These are phyloP conservation scores for Diutina pseudorugosa DNA, from an alignment of 1,139 yeast genomes.

Conservation along the genomic window DNA sequence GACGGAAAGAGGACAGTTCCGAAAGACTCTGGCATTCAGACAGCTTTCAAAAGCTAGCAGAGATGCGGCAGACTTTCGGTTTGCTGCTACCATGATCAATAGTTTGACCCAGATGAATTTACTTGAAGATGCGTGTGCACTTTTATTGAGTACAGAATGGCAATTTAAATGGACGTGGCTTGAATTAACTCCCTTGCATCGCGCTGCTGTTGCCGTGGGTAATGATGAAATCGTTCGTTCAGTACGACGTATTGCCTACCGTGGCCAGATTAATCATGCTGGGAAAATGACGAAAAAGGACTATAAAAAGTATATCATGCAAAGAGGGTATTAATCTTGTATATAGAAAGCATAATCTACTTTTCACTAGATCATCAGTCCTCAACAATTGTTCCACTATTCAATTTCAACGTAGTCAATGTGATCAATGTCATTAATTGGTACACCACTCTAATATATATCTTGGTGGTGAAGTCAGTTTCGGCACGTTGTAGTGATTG, in stretches of 20 bases:
- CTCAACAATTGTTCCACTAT: too few relatives aligned
- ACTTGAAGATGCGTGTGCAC: slow-evolving; percentile 57
- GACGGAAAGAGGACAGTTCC: slow-evolving; percentile 65
- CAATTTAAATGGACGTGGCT: slow-evolving; percentile 65
- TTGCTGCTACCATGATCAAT: slow-evolving; percentile 54
- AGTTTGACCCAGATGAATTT: slow-evolving; percentile 39
- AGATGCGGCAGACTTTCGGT: slow-evolving; percentile 46
- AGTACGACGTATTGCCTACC: slow-evolving; percentile 19
- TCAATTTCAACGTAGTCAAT: too few relatives aligned
- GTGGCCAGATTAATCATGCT: slow-evolving; percentile 10
- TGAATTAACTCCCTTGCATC: slow-evolving; percentile 35
- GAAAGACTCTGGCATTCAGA: slow-evolving; percentile 43
- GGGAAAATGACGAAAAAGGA: neutral
- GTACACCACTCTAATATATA: too few relatives aligned
- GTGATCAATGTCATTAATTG: too few relatives aligned
- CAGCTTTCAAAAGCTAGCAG: slow-evolving; percentile 24
- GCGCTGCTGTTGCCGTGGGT: slow-evolving; percentile 39
- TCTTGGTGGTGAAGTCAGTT: too few relatives aligned
- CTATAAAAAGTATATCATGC: neutral
- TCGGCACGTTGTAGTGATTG: too few relatives aligned
- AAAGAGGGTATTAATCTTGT: neutral
- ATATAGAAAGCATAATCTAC: neutral
- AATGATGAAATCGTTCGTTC: slow-evolving; percentile 25
- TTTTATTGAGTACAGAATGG: slow-evolving; percentile 53
- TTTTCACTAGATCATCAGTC: too few relatives aligned